Base-by-base conservation (phyloP, 257 asterid species). In the Paraleonurus japonicus region DNA sequence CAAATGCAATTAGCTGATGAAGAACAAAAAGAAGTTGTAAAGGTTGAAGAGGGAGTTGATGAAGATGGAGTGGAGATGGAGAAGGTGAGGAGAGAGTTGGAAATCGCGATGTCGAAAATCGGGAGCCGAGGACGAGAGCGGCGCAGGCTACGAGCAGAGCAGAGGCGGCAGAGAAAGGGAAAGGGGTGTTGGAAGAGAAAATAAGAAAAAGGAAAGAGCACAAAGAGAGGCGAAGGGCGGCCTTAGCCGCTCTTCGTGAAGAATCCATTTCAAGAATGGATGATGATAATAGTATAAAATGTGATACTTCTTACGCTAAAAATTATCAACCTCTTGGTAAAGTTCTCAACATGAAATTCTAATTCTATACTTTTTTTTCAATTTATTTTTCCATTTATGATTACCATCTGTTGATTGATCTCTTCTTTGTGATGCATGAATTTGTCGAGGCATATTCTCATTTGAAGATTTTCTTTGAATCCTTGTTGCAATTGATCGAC, bases 141-240 rank as follows among this genome's bases (percentile, higher is more conserved):
- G 96, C 89, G 54, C 97, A 89, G 24, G 97, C 97, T 4, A 86
- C 78, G 43, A 87, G 88, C 86, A 76, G 97, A 47, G 97, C 97
- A 0, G 95, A 91, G 61, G 89, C 84, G 0, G 96, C 95, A 0
- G 97, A 89, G 71, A 92, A 80, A 55, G 86, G 81, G 1, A 89
- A 84, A 55, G 50, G 41, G 0, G 78, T 23, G 16, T 70, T 92
- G 55, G 96, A 89, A 76, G 89, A 80, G 32, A 73, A 82, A 80
- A 78, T 82, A 20, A 87, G 65, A 85, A 83, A 71, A 76, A 70
- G 86, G 77, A 86, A 76, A 69, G 90, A 89, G 67, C 81, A 69
- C 0, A 83, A 75, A 53, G 87, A 81, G 33, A 81, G 75, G 76
- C 79, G 87, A 48, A 86, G 71, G 73, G 93, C 88, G 1, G 92